Evolutionary conservation across 1,284 basidiomycete genomes (phyloP).

Genomic region (Pseudozyma thailandica): DNA sequence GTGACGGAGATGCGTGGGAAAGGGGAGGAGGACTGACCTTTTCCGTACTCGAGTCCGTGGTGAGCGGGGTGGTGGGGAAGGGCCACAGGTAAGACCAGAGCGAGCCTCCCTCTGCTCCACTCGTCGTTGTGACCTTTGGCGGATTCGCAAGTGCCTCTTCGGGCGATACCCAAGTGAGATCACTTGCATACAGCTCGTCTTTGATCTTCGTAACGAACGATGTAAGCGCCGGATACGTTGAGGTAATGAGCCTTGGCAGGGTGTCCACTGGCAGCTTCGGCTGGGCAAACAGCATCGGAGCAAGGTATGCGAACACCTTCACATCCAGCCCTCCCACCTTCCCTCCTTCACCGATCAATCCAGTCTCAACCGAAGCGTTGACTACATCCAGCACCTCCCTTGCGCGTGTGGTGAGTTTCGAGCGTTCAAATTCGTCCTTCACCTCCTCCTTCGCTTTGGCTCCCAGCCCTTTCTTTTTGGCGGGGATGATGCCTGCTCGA

Average conservation of each 20-base stretch:
- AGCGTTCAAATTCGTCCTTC: conserved; percentile 38
- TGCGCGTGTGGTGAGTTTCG: conserved; percentile 32
- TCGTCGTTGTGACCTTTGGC: background rate
- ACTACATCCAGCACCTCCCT: conserved; percentile 37
- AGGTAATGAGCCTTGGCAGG: conserved; percentile 25
- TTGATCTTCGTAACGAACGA: conserved; percentile 22
- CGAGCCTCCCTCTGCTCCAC: background rate
- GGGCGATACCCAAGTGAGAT: conserved; percentile 10
- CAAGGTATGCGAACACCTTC: conserved; percentile 50
- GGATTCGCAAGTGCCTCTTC: conserved; percentile 9
- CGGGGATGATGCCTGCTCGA: conserved; percentile 40
- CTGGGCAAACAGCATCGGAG: conserved; percentile 34
- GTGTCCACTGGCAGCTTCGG: conserved; percentile 35
- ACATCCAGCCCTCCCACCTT: conserved; percentile 42
- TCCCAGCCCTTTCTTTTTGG: conserved; percentile 32
- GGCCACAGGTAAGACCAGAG: conserved; percentile 32
- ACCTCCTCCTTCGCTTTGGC: conserved; percentile 27
- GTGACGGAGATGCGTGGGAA: too few relatives aligned
- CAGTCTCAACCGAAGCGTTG: conserved; percentile 3
- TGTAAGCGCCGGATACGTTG: conserved; percentile 32
- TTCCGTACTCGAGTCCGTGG: background rate
- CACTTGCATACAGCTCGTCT: conserved; percentile 20
- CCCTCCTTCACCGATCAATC: background rate
- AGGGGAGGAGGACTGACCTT: conserved; percentile 43
- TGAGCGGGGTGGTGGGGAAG: conserved; percentile 1